These are phyloP conservation scores for Neurospora africana DNA, from an alignment of 495 filamentous ascomycete genomes.

Conservation along the genomic window DNA sequence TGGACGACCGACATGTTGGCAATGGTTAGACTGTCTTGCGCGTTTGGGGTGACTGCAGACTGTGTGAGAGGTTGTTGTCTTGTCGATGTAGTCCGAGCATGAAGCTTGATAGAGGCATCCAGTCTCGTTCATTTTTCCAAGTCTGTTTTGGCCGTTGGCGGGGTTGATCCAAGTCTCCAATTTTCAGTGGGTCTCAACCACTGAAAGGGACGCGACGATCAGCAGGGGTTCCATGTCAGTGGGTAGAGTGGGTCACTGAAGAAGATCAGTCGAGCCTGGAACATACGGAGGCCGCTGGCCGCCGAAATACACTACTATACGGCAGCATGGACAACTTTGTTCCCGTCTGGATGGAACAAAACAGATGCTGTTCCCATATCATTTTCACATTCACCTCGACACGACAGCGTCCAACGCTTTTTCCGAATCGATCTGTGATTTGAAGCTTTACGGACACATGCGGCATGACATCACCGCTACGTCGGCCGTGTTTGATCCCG, in stretches of 20 bases:
- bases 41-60: background rate
- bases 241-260: background rate
- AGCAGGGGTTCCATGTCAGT: background rate
- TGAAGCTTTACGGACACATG: background rate
- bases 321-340: background rate
- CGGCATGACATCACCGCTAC: background rate
- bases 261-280: background rate
- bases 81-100: background rate
- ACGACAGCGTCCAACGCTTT: background rate
- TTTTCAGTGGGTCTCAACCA: background rate
- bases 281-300: background rate
- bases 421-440: background rate
- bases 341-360: background rate
- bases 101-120: background rate
- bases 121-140: background rate
- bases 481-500: background rate
- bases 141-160: background rate
- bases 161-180: background rate
- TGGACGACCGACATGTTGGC: constrained; percentile 16
- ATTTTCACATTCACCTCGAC: background rate
- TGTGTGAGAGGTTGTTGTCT: background rate
- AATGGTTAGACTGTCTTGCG: background rate
- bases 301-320: background rate
- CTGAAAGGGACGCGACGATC: background rate
- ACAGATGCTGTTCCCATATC: background rate